Conservation (phyloP, 306 rosid genomes). For the Hippophae rhamnoides region DNA sequence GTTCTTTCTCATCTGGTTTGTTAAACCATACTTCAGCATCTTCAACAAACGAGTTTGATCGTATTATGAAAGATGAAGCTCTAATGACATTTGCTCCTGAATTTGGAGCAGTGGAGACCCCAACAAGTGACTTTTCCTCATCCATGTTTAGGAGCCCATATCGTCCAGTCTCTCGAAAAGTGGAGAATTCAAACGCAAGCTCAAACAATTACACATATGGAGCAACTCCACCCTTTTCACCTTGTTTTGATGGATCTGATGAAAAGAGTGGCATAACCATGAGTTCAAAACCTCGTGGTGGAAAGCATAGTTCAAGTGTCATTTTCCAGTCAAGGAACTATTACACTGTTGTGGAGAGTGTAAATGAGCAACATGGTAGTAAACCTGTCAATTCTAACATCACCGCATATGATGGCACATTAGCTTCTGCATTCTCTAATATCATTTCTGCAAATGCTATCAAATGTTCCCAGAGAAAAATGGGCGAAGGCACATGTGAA, state of each 20-base stretch:
- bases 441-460: slow-evolving; percentile 44
- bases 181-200: slow-evolving; percentile 61
- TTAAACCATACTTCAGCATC: slow-evolving; percentile 41
- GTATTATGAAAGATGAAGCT: slow-evolving; percentile 86
- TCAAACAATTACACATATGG: slow-evolving; percentile 66
- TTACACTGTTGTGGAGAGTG: slow-evolving; percentile 58
- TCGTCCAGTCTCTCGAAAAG: slow-evolving; percentile 58
- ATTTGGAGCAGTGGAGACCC: slow-evolving; percentile 93
- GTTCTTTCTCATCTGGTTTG: slow-evolving; percentile 35
- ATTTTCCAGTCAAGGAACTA: slow-evolving; percentile 44
- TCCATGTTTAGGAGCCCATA: slow-evolving; percentile 79
- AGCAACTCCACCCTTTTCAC: slow-evolving; percentile 82
- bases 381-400: slow-evolving; percentile 29
- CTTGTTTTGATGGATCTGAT: slow-evolving; percentile 57
- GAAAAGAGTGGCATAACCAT: slow-evolving; percentile 44
- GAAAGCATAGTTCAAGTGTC: slow-evolving; percentile 34
- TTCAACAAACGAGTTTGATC: slow-evolving; percentile 71
- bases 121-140: slow-evolving; percentile 61
- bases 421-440: slow-evolving; percentile 40
- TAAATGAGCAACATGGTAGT: slow-evolving; percentile 48
- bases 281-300: slow-evolving; percentile 40
- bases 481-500: slow-evolving; percentile 46
- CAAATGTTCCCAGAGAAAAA: slow-evolving; percentile 49
- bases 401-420: slow-evolving; percentile 41
- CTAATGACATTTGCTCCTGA: slow-evolving; percentile 92